phyloP scores from a whole-genome alignment of 164 flowering plant species.

The Tetrastigma voinierianum region DNA sequence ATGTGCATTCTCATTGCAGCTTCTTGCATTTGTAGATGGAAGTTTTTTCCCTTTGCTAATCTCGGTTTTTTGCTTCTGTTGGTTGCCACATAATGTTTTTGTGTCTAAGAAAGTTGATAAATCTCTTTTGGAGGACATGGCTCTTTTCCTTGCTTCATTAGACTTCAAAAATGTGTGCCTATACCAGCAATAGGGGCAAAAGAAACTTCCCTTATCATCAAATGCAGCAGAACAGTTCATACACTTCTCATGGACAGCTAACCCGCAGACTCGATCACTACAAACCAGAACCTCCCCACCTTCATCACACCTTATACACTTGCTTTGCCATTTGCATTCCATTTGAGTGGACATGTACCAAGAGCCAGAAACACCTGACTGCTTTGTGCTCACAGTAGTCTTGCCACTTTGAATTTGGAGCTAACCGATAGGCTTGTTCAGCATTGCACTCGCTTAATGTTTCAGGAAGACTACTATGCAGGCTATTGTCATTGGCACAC shows the following conservation, averaged over 20 bases:
- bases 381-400: too few relatives aligned
- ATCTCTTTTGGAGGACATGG: slow-evolving; percentile 26
- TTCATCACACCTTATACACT: slow-evolving; percentile 38
- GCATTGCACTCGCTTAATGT: neutral
- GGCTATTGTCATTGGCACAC: too few relatives aligned
- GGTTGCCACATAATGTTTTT: neutral
- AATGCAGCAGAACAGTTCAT: slow-evolving; percentile 28
- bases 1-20: neutral
- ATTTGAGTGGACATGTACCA: neutral
- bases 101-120: slow-evolving; percentile 25
- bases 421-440: neutral
- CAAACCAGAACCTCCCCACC: slow-evolving; percentile 39
- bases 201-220: slow-evolving; percentile 41
- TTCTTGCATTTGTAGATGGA: slow-evolving; percentile 4
- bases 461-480: slow-evolving; percentile 1
- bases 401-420: too few relatives aligned
- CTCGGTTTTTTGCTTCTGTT: slow-evolving; percentile 7
- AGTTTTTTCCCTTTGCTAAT: slow-evolving; percentile 4
- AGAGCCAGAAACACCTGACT: too few relatives aligned
- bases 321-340: slow-evolving; percentile 20
- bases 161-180: slow-evolving; percentile 19
- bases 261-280: slow-evolving; percentile 31
- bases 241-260: slow-evolving; percentile 45
- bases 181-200: slow-evolving; percentile 52
- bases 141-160: slow-evolving; percentile 22